These are phyloP conservation scores for Pseudonitzschia multistriata DNA, from an alignment of 108 stramenopile species.

Conservation along the genomic window DNA sequence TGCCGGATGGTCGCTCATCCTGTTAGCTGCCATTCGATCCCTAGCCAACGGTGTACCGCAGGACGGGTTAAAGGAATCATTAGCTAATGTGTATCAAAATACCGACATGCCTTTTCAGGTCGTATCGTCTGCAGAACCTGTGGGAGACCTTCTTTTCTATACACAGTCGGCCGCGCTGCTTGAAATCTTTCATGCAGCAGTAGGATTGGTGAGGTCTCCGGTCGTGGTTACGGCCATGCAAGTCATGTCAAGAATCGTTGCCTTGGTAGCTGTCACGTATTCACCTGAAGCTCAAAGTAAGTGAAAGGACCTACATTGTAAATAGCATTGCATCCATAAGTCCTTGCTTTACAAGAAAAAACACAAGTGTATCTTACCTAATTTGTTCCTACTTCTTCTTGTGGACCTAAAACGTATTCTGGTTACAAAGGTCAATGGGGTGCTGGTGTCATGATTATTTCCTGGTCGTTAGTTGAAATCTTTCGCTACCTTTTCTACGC, in stretches of 20 bases:
- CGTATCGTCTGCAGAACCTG: conserved; percentile 7
- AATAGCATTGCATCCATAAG: not conserved
- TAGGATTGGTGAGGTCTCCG: conserved; percentile 92
- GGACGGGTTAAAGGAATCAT: conserved; percentile 33
- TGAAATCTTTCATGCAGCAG: conserved; percentile 89
- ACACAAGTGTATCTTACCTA: not conserved
- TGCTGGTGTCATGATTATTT: conserved; percentile 82
- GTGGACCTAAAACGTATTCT: not conserved
- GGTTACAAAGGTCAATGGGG: conserved; percentile 66
- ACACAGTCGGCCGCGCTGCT: conserved; percentile 80
- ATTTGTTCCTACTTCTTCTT: not conserved
- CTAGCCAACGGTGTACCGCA: conserved; percentile 29
- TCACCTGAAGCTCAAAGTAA: conserved; percentile 77
- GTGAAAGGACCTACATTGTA: conserved; percentile 7
- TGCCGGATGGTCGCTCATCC: conserved; percentile 84
- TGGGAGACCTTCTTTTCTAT: conserved; percentile 46
- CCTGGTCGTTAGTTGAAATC: conserved; percentile 89
- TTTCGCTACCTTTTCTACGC: conserved; percentile 96
- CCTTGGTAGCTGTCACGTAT: conserved; percentile 65
- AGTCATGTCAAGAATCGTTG: conserved; percentile 82
- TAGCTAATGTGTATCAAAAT: conserved; percentile 44
- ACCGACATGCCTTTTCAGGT: not conserved
- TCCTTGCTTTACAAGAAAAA: not conserved
- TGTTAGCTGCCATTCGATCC: conserved; percentile 52
- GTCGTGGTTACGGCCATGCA: conserved; percentile 91